Evolutionary conservation across 352 stramenopile species (phyloP).

Genomic region (Phytophthora sp.): DNA sequence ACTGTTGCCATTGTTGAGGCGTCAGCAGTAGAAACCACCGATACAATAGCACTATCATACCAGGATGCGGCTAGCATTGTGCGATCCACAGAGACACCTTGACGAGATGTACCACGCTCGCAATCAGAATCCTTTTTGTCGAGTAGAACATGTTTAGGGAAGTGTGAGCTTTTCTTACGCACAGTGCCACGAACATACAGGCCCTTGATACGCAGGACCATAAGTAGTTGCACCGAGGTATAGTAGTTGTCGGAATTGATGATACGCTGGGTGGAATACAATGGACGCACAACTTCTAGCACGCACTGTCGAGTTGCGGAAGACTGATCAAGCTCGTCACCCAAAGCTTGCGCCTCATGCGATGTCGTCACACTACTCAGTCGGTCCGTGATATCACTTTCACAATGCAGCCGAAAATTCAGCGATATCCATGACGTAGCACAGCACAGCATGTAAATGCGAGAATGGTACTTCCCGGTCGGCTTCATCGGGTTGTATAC

Average conservation of each 20-base stretch:
- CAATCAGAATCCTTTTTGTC: slow-evolving; percentile 17
- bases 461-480: slow-evolving; percentile 33
- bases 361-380: slow-evolving; percentile 2
- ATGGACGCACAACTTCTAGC: slow-evolving; percentile 27
- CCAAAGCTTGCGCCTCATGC: not conserved
- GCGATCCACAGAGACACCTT: slow-evolving; percentile 16
- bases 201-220: slow-evolving; percentile 20
- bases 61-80: slow-evolving; percentile 29
- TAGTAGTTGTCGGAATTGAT: slow-evolving; percentile 48
- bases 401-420: slow-evolving; percentile 28
- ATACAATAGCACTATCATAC: slow-evolving; percentile 27
- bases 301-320: slow-evolving; percentile 22
- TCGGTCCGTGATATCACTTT: slow-evolving; percentile 21
- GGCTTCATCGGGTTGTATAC: slow-evolving; percentile 3
- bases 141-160: slow-evolving; percentile 25
- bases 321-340: slow-evolving; percentile 5
- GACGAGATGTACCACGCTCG: slow-evolving; percentile 1
- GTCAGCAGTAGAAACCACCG: slow-evolving; percentile 21
- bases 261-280: slow-evolving; percentile 21
- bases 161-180: slow-evolving; percentile 25
- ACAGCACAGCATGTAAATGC: slow-evolving; percentile 31
- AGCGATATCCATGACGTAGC: slow-evolving; percentile 24
- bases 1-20: slow-evolving; percentile 24
- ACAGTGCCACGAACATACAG: slow-evolving; percentile 32
- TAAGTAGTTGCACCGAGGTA: slow-evolving; percentile 32